Conservation (phyloP, 2,329 filamentous ascomycete species). For the Apiospora hydei region DNA sequence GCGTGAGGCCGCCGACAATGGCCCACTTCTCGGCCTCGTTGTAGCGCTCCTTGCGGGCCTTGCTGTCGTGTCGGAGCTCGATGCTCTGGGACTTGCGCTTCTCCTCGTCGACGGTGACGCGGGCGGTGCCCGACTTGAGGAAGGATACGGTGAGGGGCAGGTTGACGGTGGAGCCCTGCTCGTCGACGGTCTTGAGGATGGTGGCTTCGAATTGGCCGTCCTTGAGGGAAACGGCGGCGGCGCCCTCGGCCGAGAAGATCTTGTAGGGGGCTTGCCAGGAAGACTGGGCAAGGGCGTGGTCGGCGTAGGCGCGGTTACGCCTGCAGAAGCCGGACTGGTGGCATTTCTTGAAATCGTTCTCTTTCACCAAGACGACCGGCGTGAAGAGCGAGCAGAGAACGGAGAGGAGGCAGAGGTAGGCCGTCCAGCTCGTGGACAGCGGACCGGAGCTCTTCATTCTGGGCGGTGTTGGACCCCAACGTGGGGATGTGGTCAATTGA, state of each 20-base stretch:
- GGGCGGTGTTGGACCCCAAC: slow-evolving; percentile 28
- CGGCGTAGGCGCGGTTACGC: slow-evolving; percentile 89
- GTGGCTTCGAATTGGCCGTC: slow-evolving; percentile 81
- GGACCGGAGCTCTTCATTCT: slow-evolving; percentile 59
- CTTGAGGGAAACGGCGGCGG: slow-evolving; percentile 59
- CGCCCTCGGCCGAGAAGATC: slow-evolving; percentile 74
- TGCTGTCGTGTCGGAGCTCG: slow-evolving; percentile 83
- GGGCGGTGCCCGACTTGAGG: slow-evolving; percentile 85
- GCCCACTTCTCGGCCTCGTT: slow-evolving; percentile 90
- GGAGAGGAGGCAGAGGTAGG: slow-evolving; percentile 65
- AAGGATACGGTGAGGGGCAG: slow-evolving; percentile 88
- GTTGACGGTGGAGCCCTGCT: slow-evolving; percentile 71
- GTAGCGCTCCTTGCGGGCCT: slow-evolving; percentile 88
- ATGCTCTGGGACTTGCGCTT: slow-evolving; percentile 89
- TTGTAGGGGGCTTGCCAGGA: slow-evolving; percentile 82
- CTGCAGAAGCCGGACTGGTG: slow-evolving; percentile 96
- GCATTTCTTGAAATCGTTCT: slow-evolving; percentile 97
- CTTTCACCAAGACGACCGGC: slow-evolving; percentile 82
- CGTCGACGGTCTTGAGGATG: slow-evolving; percentile 80
- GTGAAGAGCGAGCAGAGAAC: slow-evolving; percentile 67
- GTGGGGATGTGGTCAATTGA: slow-evolving; percentile 9
- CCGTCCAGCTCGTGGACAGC: slow-evolving; percentile 69
- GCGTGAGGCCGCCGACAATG: slow-evolving; percentile 79
- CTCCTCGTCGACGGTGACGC: slow-evolving; percentile 91
- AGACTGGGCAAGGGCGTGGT: slow-evolving; percentile 67